phyloP scores from a whole-genome alignment of 306 rosid species.

The Sindora glabra region DNA sequence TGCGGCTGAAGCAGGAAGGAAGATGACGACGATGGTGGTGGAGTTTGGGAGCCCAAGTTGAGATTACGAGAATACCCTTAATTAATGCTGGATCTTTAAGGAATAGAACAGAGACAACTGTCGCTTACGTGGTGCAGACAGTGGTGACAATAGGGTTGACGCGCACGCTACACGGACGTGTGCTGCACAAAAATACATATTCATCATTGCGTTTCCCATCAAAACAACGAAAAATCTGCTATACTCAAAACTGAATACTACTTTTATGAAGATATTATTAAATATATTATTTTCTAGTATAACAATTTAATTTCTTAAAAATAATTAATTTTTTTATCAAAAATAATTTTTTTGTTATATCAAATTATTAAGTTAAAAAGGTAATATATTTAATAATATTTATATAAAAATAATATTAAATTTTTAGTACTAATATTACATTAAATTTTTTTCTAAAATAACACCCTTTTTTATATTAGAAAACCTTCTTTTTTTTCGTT shows the following conservation, averaged over 20 bases:
- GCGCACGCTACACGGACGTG: constrained; percentile 57
- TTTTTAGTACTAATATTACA: too few species aligned
- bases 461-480: too few species aligned
- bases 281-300: too few species aligned
- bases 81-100: too few species aligned
- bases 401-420: too few species aligned
- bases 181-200: constrained; percentile 31
- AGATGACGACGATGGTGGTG: neutral
- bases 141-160: constrained; percentile 38
- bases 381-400: too few species aligned
- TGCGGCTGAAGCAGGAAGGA: neutral
- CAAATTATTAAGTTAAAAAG: neutral
- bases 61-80: constrained; percentile 12
- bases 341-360: neutral
- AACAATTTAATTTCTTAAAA: too few species aligned
- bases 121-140: neutral
- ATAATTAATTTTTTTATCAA: neutral
- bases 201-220: constrained; percentile 35
- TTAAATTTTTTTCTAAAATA: too few species aligned
- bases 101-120: neutral
- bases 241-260: too few species aligned
- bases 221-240: constrained; percentile 32
- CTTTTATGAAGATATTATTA: too few species aligned
- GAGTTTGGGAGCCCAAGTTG: neutral
- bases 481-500: too few species aligned